Evolutionary conservation across 805 yeast genomes (phyloP).

Genomic region (Torulaspora microellipsoides): DNA sequence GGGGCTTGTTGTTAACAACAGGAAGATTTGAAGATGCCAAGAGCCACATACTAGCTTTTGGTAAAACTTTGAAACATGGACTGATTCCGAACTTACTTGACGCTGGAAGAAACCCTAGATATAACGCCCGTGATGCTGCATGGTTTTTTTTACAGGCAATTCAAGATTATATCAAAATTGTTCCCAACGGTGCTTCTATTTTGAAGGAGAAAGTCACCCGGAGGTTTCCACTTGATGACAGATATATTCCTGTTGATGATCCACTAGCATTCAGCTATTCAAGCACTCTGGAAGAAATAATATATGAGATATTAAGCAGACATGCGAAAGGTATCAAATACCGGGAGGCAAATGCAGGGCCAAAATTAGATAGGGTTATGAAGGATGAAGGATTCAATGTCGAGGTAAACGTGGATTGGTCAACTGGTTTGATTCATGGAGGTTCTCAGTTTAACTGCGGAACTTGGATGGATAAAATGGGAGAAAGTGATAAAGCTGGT

Average conservation of each 20-base stretch:
- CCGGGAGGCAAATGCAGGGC: conserved; percentile 95
- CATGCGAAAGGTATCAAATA: conserved; percentile 86
- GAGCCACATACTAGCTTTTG: conserved; percentile 78
- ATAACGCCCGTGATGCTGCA: conserved; percentile 94
- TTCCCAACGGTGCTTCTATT: conserved; percentile 63
- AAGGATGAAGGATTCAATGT: conserved; percentile 88
- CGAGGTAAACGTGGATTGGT: conserved; percentile 77
- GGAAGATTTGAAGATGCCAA: conserved; percentile 78
- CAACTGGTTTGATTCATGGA: conserved; percentile 81
- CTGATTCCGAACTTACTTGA: conserved; percentile 89
- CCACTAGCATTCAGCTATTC: conserved; percentile 71
- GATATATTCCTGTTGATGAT: conserved; percentile 63
- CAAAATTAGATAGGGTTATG: conserved; percentile 86
- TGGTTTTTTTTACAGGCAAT: conserved; percentile 92
- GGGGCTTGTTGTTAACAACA: conserved; percentile 77
- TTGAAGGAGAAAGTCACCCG: conserved; percentile 70
- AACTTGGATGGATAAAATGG: conserved; percentile 99
- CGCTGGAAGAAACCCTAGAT: conserved; percentile 90
- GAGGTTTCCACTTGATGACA: conserved; percentile 86
- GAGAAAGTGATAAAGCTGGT: conserved; percentile 80
- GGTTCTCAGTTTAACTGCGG: conserved; percentile 94
- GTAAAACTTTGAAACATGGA: conserved; percentile 89
- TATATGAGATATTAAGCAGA: conserved; percentile 77
- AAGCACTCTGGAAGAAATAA: conserved; percentile 65
- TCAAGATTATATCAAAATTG: conserved; percentile 70